Base-by-base conservation (phyloP, 345 rosid species). In the Orychophragmus violaceus region DNA sequence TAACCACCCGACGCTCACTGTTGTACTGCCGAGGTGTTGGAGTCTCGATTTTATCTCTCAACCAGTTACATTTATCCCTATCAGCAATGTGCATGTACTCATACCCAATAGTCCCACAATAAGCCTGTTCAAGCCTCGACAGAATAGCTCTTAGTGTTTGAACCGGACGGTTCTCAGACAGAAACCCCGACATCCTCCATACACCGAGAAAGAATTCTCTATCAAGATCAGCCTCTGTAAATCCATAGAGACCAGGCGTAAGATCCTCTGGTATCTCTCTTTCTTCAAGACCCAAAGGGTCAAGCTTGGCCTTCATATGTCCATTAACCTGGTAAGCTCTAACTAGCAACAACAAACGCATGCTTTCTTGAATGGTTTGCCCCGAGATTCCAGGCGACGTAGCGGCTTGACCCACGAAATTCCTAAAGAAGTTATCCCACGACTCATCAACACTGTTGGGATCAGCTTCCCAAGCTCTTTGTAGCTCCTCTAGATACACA, bases 41-140 rank as follows among this genome's bases (percentile, higher is more conserved):
- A 5, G 96, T 89, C 77, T 89, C 96, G 64, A 89, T 86, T 74
- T 82, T 89, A 69, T 89, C 90, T 76, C 96, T 89, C 66, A 89
- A 74, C 93, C 96, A 89, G 69, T 86, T 89, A 56, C 92, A 86
- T 75, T 89, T 78, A 0, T 89, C 83, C 29, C 90, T 83, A 64
- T 86, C 92, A n/a, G 90, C 81, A 74, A 89, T 84, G 77, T 88
- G 90, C 96, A 89, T 89, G 64, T 83, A 86, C 78, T 84, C 96
- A 36, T 70, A 89, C 49, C 96, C 96, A 51, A 84, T 85, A 67
- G 81, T 84, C 60, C 96, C 96, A 63, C 90, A 89, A 71, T 86
- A 89, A 60, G 96, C 93, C 71, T 86, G 93, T 82, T 89, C 90
- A 36, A 89, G 91, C 65, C 90, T 71, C 21, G 93, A 79, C 62